These are phyloP conservation scores for Leishmania aethiopica DNA, from an alignment of 208 protist genomes.

Conservation along the genomic window DNA sequence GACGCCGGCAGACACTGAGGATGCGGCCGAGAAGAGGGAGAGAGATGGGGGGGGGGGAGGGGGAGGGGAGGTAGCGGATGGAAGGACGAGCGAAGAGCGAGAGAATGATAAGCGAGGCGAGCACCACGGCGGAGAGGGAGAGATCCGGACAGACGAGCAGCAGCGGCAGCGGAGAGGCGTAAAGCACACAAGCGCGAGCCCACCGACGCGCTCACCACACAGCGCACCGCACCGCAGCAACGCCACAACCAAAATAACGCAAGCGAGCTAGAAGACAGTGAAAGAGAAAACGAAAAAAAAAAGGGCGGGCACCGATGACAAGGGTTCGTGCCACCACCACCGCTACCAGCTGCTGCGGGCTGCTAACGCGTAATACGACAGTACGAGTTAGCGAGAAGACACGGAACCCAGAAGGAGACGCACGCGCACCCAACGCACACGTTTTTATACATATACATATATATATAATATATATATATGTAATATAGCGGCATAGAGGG, in stretches of 20 bases:
- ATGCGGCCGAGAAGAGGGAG: too few relatives aligned
- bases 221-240: too few relatives aligned
- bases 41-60: neutral
- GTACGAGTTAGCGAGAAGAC: neutral
- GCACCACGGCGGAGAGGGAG: neutral
- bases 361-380: too few relatives aligned
- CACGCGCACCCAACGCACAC: too few relatives aligned
- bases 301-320: neutral
- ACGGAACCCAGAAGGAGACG: neutral
- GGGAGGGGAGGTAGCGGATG: neutral
- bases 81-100: neutral
- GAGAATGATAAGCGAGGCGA: neutral
- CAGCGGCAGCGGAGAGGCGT: neutral
- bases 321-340: neutral
- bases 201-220: too few relatives aligned
- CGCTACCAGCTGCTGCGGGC: too few relatives aligned
- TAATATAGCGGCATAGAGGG: neutral
- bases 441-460: too few relatives aligned
- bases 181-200: neutral
- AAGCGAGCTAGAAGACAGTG: neutral
- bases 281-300: too few relatives aligned
- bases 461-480: neutral
- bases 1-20: neutral
- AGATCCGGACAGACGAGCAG: neutral
- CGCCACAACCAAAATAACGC: neutral